Evolutionary conservation across 2,329 filamentous ascomycete genomes (phyloP).

Genomic region (Sporothrix pallida): DNA sequence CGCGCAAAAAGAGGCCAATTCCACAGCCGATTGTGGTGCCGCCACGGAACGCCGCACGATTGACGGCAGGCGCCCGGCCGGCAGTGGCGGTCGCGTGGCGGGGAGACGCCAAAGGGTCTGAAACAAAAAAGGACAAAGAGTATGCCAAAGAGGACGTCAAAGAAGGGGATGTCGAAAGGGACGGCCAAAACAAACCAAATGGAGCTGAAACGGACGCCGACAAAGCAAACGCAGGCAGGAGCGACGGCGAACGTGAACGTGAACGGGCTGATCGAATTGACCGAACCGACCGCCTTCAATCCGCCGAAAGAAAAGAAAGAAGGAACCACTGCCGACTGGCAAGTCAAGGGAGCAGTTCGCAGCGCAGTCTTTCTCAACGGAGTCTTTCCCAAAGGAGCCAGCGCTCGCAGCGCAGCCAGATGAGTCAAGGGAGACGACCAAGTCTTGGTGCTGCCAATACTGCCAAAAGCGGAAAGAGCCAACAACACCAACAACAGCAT

Average conservation of each 20-base stretch:
- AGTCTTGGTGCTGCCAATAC: not conserved
- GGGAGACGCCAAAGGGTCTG: not conserved
- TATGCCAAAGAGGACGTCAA: not conserved
- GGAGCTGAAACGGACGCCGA: not conserved
- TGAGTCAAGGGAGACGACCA: constrained; percentile 14
- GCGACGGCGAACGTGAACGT: too few species aligned
- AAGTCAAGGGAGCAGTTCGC: constrained; percentile 8
- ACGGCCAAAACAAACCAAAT: not conserved
- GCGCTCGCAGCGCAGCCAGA: not conserved
- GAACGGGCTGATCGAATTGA: not conserved
- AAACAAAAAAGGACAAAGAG: not conserved
- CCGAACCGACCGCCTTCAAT: not conserved
- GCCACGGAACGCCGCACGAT: constrained; percentile 5
- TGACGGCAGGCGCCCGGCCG: not conserved
- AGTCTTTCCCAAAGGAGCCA: too few species aligned
- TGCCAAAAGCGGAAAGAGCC: constrained; percentile 1
- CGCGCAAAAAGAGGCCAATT: constrained; percentile 34
- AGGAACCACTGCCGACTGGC: not conserved
- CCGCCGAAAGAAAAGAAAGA: not conserved
- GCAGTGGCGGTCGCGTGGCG: not conserved
- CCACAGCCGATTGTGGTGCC: constrained; percentile 47
- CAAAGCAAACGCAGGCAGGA: too few species aligned
- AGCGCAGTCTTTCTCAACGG: too few species aligned
- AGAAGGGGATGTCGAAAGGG: too few species aligned
- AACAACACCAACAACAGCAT: not conserved